Evolutionary conservation across 2,329 filamentous ascomycete genomes (phyloP).

Genomic region (Tolypocladium capitatum): DNA sequence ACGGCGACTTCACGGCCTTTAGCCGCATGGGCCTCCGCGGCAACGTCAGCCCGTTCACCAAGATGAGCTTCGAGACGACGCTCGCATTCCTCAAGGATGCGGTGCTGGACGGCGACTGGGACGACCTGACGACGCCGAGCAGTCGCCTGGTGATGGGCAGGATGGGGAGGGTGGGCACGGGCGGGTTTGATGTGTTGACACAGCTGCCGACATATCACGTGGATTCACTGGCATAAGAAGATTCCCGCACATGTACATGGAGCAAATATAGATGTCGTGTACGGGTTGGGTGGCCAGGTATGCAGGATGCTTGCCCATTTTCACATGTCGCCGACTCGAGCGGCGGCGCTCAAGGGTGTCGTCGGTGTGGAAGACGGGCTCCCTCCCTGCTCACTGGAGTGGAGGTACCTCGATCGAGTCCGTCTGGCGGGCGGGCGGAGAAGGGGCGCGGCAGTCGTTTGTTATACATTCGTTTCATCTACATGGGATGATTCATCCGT

Average conservation of each 20-base stretch:
- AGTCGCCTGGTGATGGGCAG: slow-evolving; percentile 79
- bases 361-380: too few species aligned
- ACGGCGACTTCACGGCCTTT: slow-evolving; percentile 80
- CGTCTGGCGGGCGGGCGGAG: background rate
- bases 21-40: slow-evolving; percentile 79
- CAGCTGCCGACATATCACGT: slow-evolving; percentile 38
- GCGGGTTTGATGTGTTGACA: slow-evolving; percentile 77
- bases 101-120: slow-evolving; percentile 78
- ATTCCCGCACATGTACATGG: background rate
- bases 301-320: background rate
- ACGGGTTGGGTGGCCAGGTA: background rate
- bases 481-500: background rate
- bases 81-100: slow-evolving; percentile 88
- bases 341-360: too few species aligned
- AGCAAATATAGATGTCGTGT: background rate
- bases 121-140: slow-evolving; percentile 75
- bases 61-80: slow-evolving; percentile 99
- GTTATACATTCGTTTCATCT: background rate
- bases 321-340: background rate
- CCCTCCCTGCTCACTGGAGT: too few species aligned
- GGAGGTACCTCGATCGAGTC: too few species aligned
- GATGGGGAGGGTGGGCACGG: slow-evolving; percentile 74
- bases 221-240: background rate
- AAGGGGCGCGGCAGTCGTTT: background rate
- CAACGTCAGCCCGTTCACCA: slow-evolving; percentile 83